Conservation (phyloP, 1,284 basidiomycete species). For the Ganoderma sinense region DNA sequence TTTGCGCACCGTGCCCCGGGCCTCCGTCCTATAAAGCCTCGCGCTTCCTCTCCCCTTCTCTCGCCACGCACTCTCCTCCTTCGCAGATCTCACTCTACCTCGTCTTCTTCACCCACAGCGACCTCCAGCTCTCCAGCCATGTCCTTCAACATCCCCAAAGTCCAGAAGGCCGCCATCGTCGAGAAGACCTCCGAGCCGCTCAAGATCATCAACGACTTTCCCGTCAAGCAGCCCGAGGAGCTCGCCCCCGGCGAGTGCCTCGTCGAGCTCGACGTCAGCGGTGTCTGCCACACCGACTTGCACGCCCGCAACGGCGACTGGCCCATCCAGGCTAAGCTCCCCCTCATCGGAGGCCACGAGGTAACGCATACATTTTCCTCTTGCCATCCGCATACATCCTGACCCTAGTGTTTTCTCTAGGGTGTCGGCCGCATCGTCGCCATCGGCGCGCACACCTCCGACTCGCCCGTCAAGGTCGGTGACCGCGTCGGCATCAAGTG, state of each 20-base stretch:
- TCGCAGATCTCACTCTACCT: not conserved
- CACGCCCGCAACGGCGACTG: slow-evolving; percentile 79
- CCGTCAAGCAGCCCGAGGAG: slow-evolving; percentile 68
- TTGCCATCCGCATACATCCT: not conserved
- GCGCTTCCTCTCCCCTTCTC: not conserved
- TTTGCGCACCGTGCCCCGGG: not conserved
- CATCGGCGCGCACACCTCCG: slow-evolving; percentile 70
- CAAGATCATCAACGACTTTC: slow-evolving; percentile 56
- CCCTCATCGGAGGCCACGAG: slow-evolving; percentile 89
- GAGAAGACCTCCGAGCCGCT: slow-evolving; percentile 51
- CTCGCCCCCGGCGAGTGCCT: slow-evolving; percentile 86
- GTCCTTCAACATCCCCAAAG: slow-evolving; percentile 59
- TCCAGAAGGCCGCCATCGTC: slow-evolving; percentile 71
- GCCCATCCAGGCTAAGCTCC: slow-evolving; percentile 72
- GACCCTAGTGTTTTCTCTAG: slow-evolving; percentile 20
- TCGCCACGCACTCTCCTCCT: not conserved
- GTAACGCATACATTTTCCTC: slow-evolving; percentile 16
- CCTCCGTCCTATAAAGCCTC: not conserved
- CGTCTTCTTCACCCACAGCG: not conserved
- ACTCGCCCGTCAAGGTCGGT: slow-evolving; percentile 73
- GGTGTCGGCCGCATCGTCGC: slow-evolving; percentile 82
- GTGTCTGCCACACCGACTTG: slow-evolving; percentile 83
- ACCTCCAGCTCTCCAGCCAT: slow-evolving; percentile 18
- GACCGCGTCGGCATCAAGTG: slow-evolving; percentile 91
- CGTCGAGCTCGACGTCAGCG: slow-evolving; percentile 79